phyloP scores from a whole-genome alignment of 176 grass and related monocot genomes.

The Zea luxurians region DNA sequence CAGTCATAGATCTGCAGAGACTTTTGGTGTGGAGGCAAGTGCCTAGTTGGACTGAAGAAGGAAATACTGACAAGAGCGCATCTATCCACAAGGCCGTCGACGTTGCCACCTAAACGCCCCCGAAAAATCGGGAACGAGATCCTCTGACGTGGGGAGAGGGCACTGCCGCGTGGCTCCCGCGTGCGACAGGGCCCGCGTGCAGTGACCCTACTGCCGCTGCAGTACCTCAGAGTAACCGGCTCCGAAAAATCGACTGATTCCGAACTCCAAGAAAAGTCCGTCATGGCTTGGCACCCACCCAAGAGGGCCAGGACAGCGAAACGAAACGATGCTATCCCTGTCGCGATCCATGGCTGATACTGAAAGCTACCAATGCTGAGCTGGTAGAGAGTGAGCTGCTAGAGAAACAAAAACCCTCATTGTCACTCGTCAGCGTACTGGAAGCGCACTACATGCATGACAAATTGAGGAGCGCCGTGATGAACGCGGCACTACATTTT shows the following conservation, averaged over 20 bases:
- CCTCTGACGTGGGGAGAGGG: too few species aligned
- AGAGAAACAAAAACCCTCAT: not conserved
- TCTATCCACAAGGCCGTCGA: not conserved
- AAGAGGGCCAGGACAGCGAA: not conserved
- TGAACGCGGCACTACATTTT: not conserved
- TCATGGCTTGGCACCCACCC: too few species aligned
- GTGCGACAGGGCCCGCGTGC: too few species aligned
- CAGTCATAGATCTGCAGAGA: not conserved
- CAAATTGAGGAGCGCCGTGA: not conserved
- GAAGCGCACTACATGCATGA: not conserved
- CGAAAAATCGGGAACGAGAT: not conserved
- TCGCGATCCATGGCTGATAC: not conserved
- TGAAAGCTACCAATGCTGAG: not conserved
- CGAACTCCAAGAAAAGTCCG: not conserved
- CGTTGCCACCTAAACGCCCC: too few species aligned
- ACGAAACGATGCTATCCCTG: not conserved
- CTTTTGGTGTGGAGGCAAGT: not conserved
- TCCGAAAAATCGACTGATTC: not conserved
- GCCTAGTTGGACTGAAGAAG: not conserved
- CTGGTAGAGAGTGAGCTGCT: too few species aligned
- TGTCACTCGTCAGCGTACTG: not conserved
- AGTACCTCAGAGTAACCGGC: too few species aligned
- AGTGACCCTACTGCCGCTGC: too few species aligned
- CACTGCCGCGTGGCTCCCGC: too few species aligned
- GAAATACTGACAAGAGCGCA: not conserved